Evolutionary conservation across 208 protist species (phyloP), one percentile per base, ranked within the genome.

Genomic region (Naegleria gruberi): DNA sequence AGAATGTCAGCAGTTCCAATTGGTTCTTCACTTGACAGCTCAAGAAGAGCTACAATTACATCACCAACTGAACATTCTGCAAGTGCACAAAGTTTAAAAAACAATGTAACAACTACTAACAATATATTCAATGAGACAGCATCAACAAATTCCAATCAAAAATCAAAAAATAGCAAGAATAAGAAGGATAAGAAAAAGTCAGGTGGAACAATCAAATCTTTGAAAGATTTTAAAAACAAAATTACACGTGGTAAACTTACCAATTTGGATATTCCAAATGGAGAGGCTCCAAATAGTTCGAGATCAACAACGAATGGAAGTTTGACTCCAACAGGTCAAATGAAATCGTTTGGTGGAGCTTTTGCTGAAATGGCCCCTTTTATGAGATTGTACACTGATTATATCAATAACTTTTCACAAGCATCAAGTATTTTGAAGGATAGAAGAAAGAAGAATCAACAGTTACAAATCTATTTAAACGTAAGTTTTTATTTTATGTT

Each of bases 351-450:
- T 87, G 83, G 43, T 40, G 44, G 23, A 87, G 83, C 83, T 55
- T 55, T 87, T 19, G 12, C 10, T 17, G 41, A 45, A 45, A 87
- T 55, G 41, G 44, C 34, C 8, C 83, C 83, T 34, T 87, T 87
- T 41, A 87, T 87, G 83, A 87, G 42, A 87, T 34, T 87, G 15
- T 87, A 87, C 43, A 87, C 83, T n/a, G 83, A 55, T 4, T 87
- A 87, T 55, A 87, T 87, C 37, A 87, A 87, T 40, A 87, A 87
- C n/a, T 87, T 55, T 55, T 5, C 4, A 37, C 7, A 87, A 23
- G 44, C 44, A 34, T 17, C 34, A 23, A 23, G 23, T 23, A 55
- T 87, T 5, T 87, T 87, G 37, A 87, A 40, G 55, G 83, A 87
- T 4, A 42, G 41, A 34, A 45, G 83, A 55, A 87, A 87, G 19